Conservation (phyloP, 345 rosid species). For the Hypericum androsaemum region DNA sequence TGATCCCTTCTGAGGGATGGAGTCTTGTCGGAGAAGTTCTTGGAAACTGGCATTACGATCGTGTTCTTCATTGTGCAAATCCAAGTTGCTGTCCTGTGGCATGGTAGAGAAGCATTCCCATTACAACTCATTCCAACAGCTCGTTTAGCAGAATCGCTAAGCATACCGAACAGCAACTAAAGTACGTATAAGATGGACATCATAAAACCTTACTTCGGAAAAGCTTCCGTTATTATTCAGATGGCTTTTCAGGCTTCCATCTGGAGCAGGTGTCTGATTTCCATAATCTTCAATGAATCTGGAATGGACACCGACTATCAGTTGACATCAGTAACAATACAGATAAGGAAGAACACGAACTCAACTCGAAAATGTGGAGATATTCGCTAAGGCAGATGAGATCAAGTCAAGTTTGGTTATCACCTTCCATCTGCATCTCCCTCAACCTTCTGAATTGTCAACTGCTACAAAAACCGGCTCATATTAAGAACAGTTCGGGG, state of each 20-base stretch:
- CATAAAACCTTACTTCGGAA: slow-evolving; percentile 32
- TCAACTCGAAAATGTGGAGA: slow-evolving; percentile 7
- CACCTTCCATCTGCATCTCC: slow-evolving; percentile 21
- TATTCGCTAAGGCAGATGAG: neutral
- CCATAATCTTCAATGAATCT: slow-evolving; percentile 39
- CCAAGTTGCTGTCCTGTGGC: slow-evolving; percentile 6
- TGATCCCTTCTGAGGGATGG: slow-evolving; percentile 29
- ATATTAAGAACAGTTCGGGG: slow-evolving; percentile 1
- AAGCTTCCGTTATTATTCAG: slow-evolving; percentile 35
- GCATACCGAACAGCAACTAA: neutral
- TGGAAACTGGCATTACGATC: slow-evolving; percentile 8
- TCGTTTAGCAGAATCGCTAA: neutral
- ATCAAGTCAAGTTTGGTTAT: neutral
- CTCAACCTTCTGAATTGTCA: slow-evolving; percentile 18
- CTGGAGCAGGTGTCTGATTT: slow-evolving; percentile 28
- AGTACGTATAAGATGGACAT: neutral
- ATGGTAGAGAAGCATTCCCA: neutral
- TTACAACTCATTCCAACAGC: slow-evolving; percentile 7
- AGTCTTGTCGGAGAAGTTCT: slow-evolving; percentile 32
- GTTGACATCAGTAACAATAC: neutral
- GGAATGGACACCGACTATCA: slow-evolving; percentile 10
- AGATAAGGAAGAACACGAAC: neutral
- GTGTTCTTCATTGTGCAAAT: neutral
- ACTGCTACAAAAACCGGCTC: slow-evolving; percentile 15
- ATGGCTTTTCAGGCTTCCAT: slow-evolving; percentile 41